Base-by-base conservation (phyloP, 495 filamentous ascomycete species). In the Astrocystis sublimbata region DNA sequence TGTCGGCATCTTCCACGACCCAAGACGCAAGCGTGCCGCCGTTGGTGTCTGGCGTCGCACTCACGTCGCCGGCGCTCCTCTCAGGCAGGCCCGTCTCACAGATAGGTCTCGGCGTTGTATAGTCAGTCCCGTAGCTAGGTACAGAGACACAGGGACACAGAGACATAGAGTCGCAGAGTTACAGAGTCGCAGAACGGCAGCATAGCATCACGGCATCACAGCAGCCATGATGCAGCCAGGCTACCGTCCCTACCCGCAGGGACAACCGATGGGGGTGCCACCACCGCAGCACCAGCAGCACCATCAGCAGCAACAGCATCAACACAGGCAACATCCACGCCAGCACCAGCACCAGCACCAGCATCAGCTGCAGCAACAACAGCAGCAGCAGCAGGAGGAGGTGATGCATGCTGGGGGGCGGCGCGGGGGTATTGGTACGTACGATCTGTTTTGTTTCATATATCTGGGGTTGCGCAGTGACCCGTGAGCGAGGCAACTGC, bases 391-490 rank as follows among this genome's bases (percentile, higher is more conserved):
- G 65, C 66, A 64, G 58, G 66, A 64, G 58, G 66, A 60, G 47
- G 47, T 57, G 46, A 73, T 73, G 68, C 79, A 78, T 66, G 52
- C 69, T 67, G 71, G 66, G 19, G 71, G 75, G 62, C 73, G 78
- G 64, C 77, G 79, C 63, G 74, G 72, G 52, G 74, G 74, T 47
- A 82, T 82, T 70, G 79, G 79, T 82, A 75, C 66, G 76, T 77
- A 42, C 61, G 12, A 40, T 54, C 49, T 23, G n/a, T 26, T 62
- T 62, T 19, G 12, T 51, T 51, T 28, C 15, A 55, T 52, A 51
- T n/a, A n/a, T n/a, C n/a, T n/a, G n/a, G n/a, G 35, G 45, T 33
- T 50, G 36, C 49, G 61, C 43, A 23, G 13, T 19, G 36, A 12
- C 38, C 28, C 30, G 30, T 35, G 46, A 17, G 28, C 46, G 2